phyloP scores from a whole-genome alignment of 2,329 filamentous ascomycete genomes.

The Diplodia intermedia region DNA sequence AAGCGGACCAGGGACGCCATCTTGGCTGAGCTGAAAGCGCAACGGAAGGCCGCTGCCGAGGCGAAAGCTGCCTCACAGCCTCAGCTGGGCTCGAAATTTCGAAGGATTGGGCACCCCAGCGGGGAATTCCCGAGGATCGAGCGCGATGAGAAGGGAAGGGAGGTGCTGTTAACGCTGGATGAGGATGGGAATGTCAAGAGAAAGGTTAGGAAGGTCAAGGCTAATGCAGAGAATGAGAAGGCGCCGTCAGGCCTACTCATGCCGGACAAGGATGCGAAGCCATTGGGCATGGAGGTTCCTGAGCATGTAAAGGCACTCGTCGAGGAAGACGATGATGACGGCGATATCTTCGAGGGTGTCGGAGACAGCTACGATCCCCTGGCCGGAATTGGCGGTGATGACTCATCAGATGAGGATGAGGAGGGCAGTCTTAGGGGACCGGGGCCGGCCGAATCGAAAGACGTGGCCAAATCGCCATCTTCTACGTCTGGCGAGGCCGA shows the following conservation, averaged over 20 bases:
- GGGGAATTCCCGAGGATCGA: constrained; percentile 63
- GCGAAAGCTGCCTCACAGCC: constrained; percentile 55
- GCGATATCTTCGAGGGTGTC: constrained; percentile 68
- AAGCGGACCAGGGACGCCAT: constrained; percentile 66
- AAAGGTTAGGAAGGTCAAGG: constrained; percentile 62
- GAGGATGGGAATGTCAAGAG: constrained; percentile 67
- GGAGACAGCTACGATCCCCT: constrained; percentile 68
- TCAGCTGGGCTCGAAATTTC: constrained; percentile 62
- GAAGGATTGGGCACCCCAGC: constrained; percentile 56
- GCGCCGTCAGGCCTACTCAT: constrained; percentile 48
- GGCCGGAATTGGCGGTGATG: constrained; percentile 56
- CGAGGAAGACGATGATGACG: constrained; percentile 59
- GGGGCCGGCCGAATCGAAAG: constrained; percentile 30
- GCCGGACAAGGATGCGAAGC: constrained; percentile 55
- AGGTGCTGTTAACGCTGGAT: constrained; percentile 66
- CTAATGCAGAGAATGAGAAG: constrained; percentile 49
- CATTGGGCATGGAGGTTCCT: constrained; percentile 60
- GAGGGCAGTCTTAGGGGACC: constrained; percentile 33
- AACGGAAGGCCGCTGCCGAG: constrained; percentile 54
- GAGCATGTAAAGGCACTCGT: constrained; percentile 37
- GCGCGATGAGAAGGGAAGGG: constrained; percentile 61
- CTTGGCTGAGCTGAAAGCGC: constrained; percentile 64
- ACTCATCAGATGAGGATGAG: constrained; percentile 52
- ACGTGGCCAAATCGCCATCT: neutral
- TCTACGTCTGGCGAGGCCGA: constrained; percentile 24